Evolutionary conservation across 352 stramenopile genomes (phyloP), one percentile per base, ranked within the genome.

Genomic region (Peronospora belbahrii): DNA sequence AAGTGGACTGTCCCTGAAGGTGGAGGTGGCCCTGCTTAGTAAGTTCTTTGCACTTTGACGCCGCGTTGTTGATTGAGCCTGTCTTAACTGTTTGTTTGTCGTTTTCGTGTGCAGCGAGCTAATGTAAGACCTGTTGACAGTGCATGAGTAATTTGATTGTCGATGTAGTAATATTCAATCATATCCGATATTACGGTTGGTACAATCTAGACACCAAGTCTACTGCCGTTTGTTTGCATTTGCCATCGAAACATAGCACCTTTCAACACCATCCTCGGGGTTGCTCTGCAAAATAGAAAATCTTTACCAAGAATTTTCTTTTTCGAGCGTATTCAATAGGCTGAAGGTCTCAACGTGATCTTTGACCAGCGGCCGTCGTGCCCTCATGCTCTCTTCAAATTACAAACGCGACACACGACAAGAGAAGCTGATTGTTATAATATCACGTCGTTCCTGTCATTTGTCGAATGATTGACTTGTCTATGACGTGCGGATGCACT

Each of bases 1-100:
- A 82, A 98, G 35, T 99, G 96, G 96, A 98, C 95, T 30, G 96
- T 99, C 3, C 96, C 96, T 4, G 96, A 99, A 79, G 96, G 95
- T 34, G 95, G 87, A 46, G 96, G 96, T 47, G 96, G 96, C 54
- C 96, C 96, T 48, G 90, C 95, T 55, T 99, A 99, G 84, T 96
- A 97, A 70, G 73, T 98, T 25, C 24, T 38, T 33, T 27, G 23
- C 23, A 11, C 4, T 4, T 33, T 8, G 9, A 33, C 27, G 27
- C 14, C 11, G 5, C n/a, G n/a, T n/a, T n/a, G 27, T 33, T 33
- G 27, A 15, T n/a, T 33, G 9, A 14, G 9, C 11, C 27, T 33
- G 1, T 33, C 7, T 33, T 15, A 33, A n/a, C 27, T 11, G 7
- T 14, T 14, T 28, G 24, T 28, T 14, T 33, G 27, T 33, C 11